Evolutionary conservation across 2,329 filamentous ascomycete species (phyloP).

Genomic region (Cercospora beticola): DNA sequence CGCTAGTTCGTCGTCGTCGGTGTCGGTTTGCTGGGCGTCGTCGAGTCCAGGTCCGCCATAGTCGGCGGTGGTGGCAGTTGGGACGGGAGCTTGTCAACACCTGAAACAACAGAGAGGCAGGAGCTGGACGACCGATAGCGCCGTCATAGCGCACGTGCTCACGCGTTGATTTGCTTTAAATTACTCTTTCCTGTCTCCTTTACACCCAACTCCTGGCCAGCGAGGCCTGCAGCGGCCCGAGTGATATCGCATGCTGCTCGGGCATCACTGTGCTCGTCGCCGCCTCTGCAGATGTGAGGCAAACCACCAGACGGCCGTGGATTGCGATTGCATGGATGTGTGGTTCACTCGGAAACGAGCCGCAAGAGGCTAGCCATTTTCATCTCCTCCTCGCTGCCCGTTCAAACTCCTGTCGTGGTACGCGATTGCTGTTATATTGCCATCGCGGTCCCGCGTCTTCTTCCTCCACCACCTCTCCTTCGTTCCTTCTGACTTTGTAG

Average conservation of each 20-base stretch:
- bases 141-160: constrained; percentile 3
- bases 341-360: constrained; percentile 9
- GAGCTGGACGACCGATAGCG: background rate
- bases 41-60: constrained; percentile 3
- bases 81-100: constrained; percentile 11
- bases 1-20: constrained; percentile 4
- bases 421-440: background rate
- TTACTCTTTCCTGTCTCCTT: background rate
- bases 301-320: constrained; percentile 2
- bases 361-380: constrained; percentile 11
- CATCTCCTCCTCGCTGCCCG: background rate
- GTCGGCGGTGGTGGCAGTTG: background rate
- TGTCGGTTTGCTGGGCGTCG: background rate
- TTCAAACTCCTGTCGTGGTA: constrained; percentile 5
- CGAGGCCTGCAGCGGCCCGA: background rate
- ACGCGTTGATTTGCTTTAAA: background rate
- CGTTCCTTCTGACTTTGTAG: background rate
- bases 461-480: background rate
- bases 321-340: constrained; percentile 12
- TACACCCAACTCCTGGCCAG: background rate
- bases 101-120: constrained; percentile 7
- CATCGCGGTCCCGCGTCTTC: background rate
- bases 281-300: background rate
- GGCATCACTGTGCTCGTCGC: background rate
- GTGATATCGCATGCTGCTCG: constrained; percentile 1